phyloP scores from a whole-genome alignment of 805 yeast genomes.

The Metschnikowia peoriensis region DNA sequence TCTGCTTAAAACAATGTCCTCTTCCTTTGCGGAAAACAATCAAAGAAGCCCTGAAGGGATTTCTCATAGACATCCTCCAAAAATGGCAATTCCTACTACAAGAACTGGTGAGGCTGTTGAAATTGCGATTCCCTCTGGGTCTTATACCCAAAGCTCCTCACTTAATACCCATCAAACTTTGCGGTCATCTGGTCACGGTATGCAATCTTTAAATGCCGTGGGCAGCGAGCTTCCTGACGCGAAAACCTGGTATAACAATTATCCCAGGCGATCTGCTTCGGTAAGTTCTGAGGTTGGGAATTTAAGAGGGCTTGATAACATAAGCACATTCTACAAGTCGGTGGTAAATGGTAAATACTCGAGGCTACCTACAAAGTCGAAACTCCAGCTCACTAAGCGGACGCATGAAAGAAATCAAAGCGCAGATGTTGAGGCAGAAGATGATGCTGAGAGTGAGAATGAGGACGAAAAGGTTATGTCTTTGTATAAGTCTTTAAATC shows the following conservation, averaged over 20 bases:
- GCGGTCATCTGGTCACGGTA: conserved; percentile 8
- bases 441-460: conserved; percentile 37
- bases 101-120: conserved; percentile 77
- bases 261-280: conserved; percentile 21
- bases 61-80: conserved; percentile 29
- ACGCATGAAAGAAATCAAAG: conserved; percentile 5
- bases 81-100: conserved; percentile 80
- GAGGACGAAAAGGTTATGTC: conserved; percentile 75
- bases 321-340: conserved; percentile 25
- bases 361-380: conserved; percentile 8
- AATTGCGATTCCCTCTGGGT: conserved; percentile 44
- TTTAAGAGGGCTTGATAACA: conserved; percentile 26
- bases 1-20: not conserved
- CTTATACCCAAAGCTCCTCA: conserved; percentile 7
- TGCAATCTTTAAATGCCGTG: conserved; percentile 1
- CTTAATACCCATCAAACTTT: conserved; percentile 5
- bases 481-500: conserved; percentile 52
- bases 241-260: conserved; percentile 28
- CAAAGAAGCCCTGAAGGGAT: conserved; percentile 19
- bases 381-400: conserved; percentile 8
- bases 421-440: conserved; percentile 12
- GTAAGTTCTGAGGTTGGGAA: conserved; percentile 14
- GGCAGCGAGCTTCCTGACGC: conserved; percentile 4
- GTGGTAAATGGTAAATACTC: conserved; percentile 16
- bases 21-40: conserved; percentile 3